Conservation (phyloP, 108 stramenopile genomes). For the Nannochloropsis gaditana region DNA sequence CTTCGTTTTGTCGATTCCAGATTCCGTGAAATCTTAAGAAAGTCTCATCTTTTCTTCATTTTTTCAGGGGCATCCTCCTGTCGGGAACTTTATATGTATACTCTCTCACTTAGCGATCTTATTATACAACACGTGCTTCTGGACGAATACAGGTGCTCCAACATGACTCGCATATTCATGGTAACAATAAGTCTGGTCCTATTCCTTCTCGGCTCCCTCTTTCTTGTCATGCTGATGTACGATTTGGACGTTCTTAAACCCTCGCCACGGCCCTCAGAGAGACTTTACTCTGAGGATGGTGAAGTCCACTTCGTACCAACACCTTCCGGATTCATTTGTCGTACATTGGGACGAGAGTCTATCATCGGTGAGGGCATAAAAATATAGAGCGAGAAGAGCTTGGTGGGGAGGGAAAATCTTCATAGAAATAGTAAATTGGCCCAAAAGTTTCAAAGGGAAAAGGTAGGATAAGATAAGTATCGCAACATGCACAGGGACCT, state of each 20-base stretch:
- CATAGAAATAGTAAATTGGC: background rate
- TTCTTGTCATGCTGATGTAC: background rate
- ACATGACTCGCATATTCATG: background rate
- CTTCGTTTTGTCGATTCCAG: no score
- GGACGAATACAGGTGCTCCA: background rate
- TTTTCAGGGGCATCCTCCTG: no score
- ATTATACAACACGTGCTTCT: no score
- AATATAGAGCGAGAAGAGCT: background rate
- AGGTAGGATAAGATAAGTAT: no score
- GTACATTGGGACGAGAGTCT: background rate
- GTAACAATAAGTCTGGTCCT: background rate
- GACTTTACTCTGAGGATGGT: no score
- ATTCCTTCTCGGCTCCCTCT: background rate
- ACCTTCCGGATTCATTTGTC: background rate
- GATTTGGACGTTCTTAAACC: slow-evolving; percentile 20
- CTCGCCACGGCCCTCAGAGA: background rate
- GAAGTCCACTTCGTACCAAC: background rate
- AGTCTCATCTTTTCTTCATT: no score
- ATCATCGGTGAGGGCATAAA: background rate
- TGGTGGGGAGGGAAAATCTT: background rate
- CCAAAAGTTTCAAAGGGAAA: no score
- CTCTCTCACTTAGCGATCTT: no score
- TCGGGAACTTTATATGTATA: no score
- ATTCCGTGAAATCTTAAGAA: no score
- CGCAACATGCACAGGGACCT: no score